phyloP scores from a whole-genome alignment of 495 filamentous ascomycete genomes.

The Pyrenopolyporus hunteri region DNA sequence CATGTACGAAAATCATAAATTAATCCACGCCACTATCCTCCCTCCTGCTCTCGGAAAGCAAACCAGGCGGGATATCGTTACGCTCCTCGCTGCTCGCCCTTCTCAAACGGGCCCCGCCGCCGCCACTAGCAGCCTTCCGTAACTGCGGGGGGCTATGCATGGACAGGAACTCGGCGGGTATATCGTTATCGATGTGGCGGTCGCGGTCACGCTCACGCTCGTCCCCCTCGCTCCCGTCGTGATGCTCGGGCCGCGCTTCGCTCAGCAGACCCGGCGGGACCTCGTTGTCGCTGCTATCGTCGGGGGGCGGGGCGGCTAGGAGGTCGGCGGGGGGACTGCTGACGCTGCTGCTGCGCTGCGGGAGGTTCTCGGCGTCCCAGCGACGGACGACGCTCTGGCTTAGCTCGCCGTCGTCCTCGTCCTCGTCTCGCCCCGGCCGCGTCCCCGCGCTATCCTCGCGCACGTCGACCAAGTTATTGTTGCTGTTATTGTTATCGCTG shows the following conservation, averaged over 20 bases:
- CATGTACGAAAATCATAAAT: neutral
- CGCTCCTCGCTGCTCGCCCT: slow-evolving; percentile 46
- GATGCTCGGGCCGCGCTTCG: slow-evolving; percentile 17
- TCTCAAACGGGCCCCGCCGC: neutral
- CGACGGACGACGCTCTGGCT: slow-evolving; percentile 38
- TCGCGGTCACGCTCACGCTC: slow-evolving; percentile 42
- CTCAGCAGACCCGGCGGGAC: slow-evolving; percentile 26
- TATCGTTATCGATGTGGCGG: slow-evolving; percentile 45
- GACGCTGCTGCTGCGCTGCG: slow-evolving; percentile 12
- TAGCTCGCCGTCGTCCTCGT: slow-evolving; percentile 37
- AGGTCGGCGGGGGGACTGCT: slow-evolving; percentile 17
- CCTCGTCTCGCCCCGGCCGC: neutral
- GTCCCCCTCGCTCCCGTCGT: slow-evolving; percentile 40
- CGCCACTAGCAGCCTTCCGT: neutral
- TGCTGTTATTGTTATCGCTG: too few relatives aligned
- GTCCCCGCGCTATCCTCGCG: slow-evolving; percentile 9
- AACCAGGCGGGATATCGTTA: slow-evolving; percentile 50
- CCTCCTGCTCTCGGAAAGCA: slow-evolving; percentile 42
- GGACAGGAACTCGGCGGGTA: slow-evolving; percentile 51
- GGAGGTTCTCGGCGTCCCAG: slow-evolving; percentile 34
- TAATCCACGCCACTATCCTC: slow-evolving; percentile 24
- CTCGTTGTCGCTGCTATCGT: neutral
- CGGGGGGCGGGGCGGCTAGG: slow-evolving; percentile 18
- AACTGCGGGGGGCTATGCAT: slow-evolving; percentile 39
- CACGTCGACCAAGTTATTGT: slow-evolving; percentile 20